Evolutionary conservation across 2,329 filamentous ascomycete species (phyloP).

Genomic region (Dactylonectria macrodidyma): DNA sequence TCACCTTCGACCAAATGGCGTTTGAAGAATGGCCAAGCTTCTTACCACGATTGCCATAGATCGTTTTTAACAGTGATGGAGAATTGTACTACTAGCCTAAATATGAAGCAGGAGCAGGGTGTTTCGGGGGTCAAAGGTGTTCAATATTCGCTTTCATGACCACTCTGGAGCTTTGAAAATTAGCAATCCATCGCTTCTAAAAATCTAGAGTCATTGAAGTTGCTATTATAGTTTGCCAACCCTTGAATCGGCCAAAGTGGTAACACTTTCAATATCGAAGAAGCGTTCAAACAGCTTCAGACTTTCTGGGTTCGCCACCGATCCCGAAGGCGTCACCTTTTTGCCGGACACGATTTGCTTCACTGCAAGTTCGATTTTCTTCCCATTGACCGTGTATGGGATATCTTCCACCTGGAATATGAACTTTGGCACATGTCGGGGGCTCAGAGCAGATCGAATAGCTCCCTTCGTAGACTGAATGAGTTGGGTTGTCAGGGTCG

Average conservation of each 20-base stretch:
- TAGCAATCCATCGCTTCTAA: too few relatives aligned
- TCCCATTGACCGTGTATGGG: background rate
- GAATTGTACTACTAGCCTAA: background rate
- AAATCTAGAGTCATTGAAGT: too few relatives aligned
- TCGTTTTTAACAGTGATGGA: background rate
- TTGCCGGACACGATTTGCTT: background rate
- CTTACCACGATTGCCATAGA: background rate
- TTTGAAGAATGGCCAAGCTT: background rate
- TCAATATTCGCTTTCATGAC: too few relatives aligned
- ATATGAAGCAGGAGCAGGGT: too few relatives aligned
- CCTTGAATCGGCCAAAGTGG: too few relatives aligned
- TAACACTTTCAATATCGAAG: too few relatives aligned
- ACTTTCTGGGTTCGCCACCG: too few relatives aligned
- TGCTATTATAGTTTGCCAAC: too few relatives aligned
- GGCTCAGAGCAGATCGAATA: slow-evolving; percentile 12
- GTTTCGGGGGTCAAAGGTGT: too few relatives aligned
- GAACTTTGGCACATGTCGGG: slow-evolving; percentile 21
- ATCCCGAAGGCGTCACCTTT: background rate
- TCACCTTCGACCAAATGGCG: background rate
- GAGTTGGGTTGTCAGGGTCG: background rate
- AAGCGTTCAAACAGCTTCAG: too few relatives aligned
- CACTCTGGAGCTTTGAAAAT: too few relatives aligned
- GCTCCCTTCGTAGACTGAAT: background rate
- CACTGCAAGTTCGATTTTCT: background rate
- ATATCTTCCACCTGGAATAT: slow-evolving; percentile 21